Evolutionary conservation across 345 rosid genomes (phyloP).

Genomic region (Brassica juncea): DNA sequence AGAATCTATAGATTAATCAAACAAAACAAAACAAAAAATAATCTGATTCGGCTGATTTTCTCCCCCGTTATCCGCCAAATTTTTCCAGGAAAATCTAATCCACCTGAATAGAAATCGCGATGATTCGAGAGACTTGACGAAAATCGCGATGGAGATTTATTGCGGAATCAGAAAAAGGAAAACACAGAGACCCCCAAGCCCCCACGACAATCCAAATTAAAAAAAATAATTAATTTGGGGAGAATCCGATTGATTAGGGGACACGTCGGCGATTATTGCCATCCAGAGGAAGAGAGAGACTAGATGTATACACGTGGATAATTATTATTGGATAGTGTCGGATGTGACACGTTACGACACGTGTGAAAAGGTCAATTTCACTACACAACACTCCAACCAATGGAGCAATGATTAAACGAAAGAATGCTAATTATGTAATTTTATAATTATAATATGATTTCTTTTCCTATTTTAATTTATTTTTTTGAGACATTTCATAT

Average conservation of each 20-base stretch:
- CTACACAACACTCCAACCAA: background rate
- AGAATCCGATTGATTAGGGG: conserved; percentile 21
- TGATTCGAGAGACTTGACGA: background rate
- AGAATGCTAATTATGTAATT: background rate
- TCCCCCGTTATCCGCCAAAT: background rate
- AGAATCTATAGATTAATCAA: background rate
- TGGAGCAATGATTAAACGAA: background rate
- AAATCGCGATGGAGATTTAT: conserved; percentile 13
- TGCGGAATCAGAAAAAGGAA: background rate
- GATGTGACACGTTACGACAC: conserved; percentile 7
- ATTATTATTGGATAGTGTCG: background rate
- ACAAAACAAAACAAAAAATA: background rate
- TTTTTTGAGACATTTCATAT: no score
- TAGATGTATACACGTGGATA: conserved; percentile 18
- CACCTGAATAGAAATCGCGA: conserved; percentile 25
- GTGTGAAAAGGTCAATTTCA: background rate
- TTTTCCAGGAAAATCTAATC: conserved; percentile 6
- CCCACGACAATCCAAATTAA: background rate
- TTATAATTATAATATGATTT: background rate
- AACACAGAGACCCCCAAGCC: conserved; percentile 26
- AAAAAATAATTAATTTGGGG: background rate
- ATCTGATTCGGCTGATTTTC: background rate
- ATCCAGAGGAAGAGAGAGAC: conserved; percentile 33
- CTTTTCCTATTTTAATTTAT: background rate
- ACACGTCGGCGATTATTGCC: conserved; percentile 50